A percentile compares a stretch with the other conserved stretches of the same genome.
Evolutionary conservation across 768 basidiomycete species (phyloP).

Genomic region (Leccinum longicurvipes): DNA sequence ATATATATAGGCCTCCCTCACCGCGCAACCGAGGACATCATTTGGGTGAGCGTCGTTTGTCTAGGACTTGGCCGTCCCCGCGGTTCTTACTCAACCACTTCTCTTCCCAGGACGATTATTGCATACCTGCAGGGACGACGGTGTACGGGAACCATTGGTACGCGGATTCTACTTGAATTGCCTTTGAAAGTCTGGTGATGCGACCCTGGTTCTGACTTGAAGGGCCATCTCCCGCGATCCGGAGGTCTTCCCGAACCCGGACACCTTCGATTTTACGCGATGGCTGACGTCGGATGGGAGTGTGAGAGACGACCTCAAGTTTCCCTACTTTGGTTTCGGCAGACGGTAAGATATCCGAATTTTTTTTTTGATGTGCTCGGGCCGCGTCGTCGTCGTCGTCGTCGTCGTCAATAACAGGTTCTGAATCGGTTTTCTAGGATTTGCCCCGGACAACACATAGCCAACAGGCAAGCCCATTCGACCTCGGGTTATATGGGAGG

Average conservation of each 20-base stretch:
- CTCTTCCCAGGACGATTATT: constrained; percentile 11
- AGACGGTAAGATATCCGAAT: constrained; percentile 22
- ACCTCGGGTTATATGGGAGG: not conserved
- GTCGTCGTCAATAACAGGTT: not conserved
- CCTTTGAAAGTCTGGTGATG: not conserved
- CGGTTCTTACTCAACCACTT: not conserved
- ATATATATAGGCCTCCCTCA: constrained; percentile 6
- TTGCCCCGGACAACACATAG: constrained; percentile 60
- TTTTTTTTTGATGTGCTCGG: not conserved
- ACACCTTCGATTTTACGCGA: constrained; percentile 35
- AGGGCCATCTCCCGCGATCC: constrained; percentile 38
- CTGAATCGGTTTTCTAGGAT: constrained; percentile 34
- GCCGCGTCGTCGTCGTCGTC: not conserved
- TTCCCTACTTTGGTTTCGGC: constrained; percentile 53
- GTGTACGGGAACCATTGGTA: constrained; percentile 20
- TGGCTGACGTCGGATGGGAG: constrained; percentile 20
- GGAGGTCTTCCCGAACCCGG: constrained; percentile 35
- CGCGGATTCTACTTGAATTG: not conserved
- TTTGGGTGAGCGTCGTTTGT: constrained; percentile 8
- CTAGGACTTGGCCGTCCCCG: not conserved
- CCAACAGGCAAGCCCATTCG: constrained; percentile 26
- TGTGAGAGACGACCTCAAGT: constrained; percentile 44
- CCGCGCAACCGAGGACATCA: constrained; percentile 16
- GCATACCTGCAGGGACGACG: constrained; percentile 17
- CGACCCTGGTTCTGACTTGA: not conserved